Percentiles rank a stretch among this genome's conserved stretches.
Conservation (phyloP, 2,329 filamentous ascomycete species). For the Pestalotiopsis sp. region DNA sequence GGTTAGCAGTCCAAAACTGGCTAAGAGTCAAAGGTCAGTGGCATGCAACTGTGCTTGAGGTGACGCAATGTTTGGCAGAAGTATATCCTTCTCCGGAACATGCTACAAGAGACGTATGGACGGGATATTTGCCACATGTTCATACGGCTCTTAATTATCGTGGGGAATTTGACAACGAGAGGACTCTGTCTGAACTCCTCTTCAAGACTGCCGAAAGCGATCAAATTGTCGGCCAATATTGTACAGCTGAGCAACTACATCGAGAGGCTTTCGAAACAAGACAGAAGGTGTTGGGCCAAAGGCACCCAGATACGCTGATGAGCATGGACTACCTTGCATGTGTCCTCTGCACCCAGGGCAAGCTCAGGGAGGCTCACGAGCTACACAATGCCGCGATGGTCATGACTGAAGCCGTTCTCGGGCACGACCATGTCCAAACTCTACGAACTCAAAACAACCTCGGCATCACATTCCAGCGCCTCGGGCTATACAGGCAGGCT, state of each 20-base stretch:
- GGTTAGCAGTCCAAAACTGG: constrained; percentile 15
- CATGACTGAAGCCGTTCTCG: background rate
- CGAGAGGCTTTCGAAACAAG: background rate
- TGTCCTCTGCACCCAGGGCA: background rate
- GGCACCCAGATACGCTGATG: background rate
- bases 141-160: background rate
- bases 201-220: background rate
- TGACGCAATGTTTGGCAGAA: background rate
- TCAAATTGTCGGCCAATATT: background rate
- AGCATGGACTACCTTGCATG: background rate
- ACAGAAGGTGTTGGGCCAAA: background rate
- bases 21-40: constrained; percentile 3
- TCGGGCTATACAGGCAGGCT: background rate
- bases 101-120: constrained; percentile 2
- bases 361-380: background rate
- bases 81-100: background rate
- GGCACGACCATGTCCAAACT: background rate
- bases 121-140: constrained; percentile 6
- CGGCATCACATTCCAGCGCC: background rate
- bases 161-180: background rate
- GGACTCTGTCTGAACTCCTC: background rate
- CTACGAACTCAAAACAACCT: background rate
- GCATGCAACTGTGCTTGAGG: constrained; percentile 5
- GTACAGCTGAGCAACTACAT: background rate
- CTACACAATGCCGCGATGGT: background rate